Evolutionary conservation across 148 eudicot genomes (phyloP), one percentile per base, ranked within the genome.

Genomic region (Fallopia convolvulus): DNA sequence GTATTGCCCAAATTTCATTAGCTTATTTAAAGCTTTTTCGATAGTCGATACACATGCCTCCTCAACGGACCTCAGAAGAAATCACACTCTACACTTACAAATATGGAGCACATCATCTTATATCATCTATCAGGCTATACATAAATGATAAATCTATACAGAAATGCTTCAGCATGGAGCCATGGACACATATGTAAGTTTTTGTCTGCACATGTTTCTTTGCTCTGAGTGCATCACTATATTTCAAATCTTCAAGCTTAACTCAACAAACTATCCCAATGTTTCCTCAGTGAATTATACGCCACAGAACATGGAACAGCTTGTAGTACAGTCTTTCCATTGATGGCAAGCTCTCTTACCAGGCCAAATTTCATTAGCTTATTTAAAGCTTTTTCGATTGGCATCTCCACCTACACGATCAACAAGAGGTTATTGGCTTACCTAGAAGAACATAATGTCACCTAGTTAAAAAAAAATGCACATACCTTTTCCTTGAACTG

Each of bases 321-420:
- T 77, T 86, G 80, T 52, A 93, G 47, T 52, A 79, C 80, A 77
- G 55, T 53, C 42, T 79, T 60, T 33, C 81, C 89, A 40, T 77
- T 79, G n/a, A 86, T 78, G 26, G 33, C 50, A 23, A 60, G 82
- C 66, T 88, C 88, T 5, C 71, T 74, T 17, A 93, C 89, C 53
- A 93, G 91, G 36, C 94, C 98, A 60, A 93, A 80, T 80, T 90
- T 85, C 79, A 76, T 77, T 82, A 93, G 82, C 74, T 83, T 90
- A 42, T 87, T 81, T 33, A 89, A 81, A 33, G 94, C 94, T 81
- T 86, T 87, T 8, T 88, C 92, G 48, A 90, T 81, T 52, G 97
- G 92, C 98, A 93, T 93, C 79, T 91, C 89, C 55, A 93, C 90
- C 98, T 93, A 88, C 79, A 83, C 11, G 8, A 21, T 10, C 32